Base-by-base conservation (phyloP, 257 asterid species). In the Euphrasia confusa region DNA sequence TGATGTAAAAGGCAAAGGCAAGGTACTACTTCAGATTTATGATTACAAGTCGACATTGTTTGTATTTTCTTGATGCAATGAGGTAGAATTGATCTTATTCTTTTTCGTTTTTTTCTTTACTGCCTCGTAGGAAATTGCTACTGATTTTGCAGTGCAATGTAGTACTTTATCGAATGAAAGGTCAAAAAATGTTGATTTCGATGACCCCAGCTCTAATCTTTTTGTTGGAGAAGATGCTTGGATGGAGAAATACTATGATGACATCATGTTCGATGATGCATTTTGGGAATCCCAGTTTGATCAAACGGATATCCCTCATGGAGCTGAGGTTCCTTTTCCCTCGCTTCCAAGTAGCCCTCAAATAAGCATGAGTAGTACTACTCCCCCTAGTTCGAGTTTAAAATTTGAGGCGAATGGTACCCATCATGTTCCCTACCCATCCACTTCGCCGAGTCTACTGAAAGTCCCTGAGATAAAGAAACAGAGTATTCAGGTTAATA, bases 251-350 rank as follows among this genome's bases (percentile, higher is more conserved):
- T 79, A 65, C 71, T 70, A 59, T 63, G 94, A 80, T 26, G 90
- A 90, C 54, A 67, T 72, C 59, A 13, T 68, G 30, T 77, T 28
- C 65, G 88, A 80, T 45, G 88, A 79, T 72, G 48, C 73, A 39
- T 35, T 61, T 69, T 52, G 77, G 72, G 83, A 84, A 61, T 72
- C 94, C 12, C 83, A 78, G 67, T 88, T 85, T 61, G 95, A 90
- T 73, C 73, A 71, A 45, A 76, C 82, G 83, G 86, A 79, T 77
- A 73, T 83, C 40, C 96, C 96, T 18, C 74, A 95, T 37, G 93
- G 95, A 21, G 77, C 83, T 58, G 96, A 88, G 85, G 83, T 75
- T 7, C 76, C 86, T 12, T 68, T 83, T 56, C 95, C 95, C 26
- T 85, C 84, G 94, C 74, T 84, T 61, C 59, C 77, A 11, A 66